Percentiles rank a stretch among this genome's conserved stretches.
Conservation (phyloP, 108 stramenopile genomes). For the Nitzschia palea region DNA sequence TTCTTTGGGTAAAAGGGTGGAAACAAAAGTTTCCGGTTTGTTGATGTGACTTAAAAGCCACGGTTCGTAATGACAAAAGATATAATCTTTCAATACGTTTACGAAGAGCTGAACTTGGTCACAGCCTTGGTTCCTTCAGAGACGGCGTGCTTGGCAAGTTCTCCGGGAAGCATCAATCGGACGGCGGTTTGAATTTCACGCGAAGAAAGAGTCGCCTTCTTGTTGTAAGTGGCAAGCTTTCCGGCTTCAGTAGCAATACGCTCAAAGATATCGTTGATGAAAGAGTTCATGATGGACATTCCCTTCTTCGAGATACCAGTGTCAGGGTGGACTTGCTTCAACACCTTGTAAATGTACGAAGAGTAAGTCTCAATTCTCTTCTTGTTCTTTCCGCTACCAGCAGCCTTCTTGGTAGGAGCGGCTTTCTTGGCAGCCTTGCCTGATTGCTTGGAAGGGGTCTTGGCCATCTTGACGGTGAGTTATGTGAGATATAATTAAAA, state of each 20-base stretch:
- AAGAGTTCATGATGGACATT: constrained; percentile 94
- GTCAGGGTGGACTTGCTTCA: constrained; percentile 86
- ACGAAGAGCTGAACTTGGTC: constrained; percentile 59
- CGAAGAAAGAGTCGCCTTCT: constrained; percentile 91
- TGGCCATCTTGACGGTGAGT: constrained; percentile 44
- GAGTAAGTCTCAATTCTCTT: constrained; percentile 88
- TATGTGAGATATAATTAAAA: not conserved
- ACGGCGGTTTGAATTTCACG: constrained; percentile 93
- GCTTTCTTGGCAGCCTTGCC: constrained; percentile 60
- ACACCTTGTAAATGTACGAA: constrained; percentile 94
- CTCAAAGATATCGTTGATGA: constrained; percentile 94
- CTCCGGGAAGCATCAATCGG: constrained; percentile 89
- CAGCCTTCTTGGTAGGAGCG: constrained; percentile 51
- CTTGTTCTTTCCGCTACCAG: constrained; percentile 47
- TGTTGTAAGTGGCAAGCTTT: constrained; percentile 89
- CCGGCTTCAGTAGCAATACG: constrained; percentile 89
- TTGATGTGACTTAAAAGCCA: constrained; percentile 10
- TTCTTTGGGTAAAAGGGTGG: constrained; percentile 20
- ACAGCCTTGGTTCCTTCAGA: constrained; percentile 72
- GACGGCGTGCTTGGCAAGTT: constrained; percentile 94
- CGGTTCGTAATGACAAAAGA: not conserved
- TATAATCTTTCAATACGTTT: constrained; percentile 30
- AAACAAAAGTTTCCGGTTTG: constrained; percentile 38
- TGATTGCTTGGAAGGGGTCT: constrained; percentile 66
- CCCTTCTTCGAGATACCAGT: constrained; percentile 92